Evolutionary conservation across 1,284 basidiomycete species (phyloP), one percentile per base, ranked within the genome.

Genomic region (Entoloma clypeatum): DNA sequence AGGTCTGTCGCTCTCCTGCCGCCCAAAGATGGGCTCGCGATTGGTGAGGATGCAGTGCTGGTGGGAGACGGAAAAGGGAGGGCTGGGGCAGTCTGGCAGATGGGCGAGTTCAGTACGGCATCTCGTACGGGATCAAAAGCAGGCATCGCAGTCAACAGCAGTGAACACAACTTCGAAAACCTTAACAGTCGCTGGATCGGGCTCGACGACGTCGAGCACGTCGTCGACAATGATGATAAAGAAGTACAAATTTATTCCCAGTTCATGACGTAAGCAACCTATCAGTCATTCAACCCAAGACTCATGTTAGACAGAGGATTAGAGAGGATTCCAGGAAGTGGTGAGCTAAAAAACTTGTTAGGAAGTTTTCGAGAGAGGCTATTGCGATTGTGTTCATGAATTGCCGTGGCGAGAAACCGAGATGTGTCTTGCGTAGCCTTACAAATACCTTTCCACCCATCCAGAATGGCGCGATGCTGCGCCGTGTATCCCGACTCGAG

Each of bases 71-170:
- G 48, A 17, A 54, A 37, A 50, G 47, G 48, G 21, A 50, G 48
- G 35, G 49, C 41, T 34, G 48, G 51, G 25, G 51, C 44, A 32
- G 33, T 42, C 36, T 57, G 57, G 29, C 60, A 58, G 49, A 65
- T 56, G 41, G 65, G 68, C 11, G 82, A 84, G 64, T 84, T 84
- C 54, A 81, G 72, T 56, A 84, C 82, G 49, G 84, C 84, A 72
- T 87, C 84, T 58, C 84, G 76, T 46, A 87, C 85, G 57, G 86
- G 86, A 72, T 88, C 85, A 71, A 86, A 88, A 47, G 79, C 79
- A 56, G 83, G 82, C 84, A 86, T 84, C 44, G 53, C 50, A 36
- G 48, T 41, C 39, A 36, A 49, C 43, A 47, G 43, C 39, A n/a
- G n/a, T n/a, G 49, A 45, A 43, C 35, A 48, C 40, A 29, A 33